Base-by-base conservation (phyloP, 1,139 yeast species). In the Diutina siamensis region DNA sequence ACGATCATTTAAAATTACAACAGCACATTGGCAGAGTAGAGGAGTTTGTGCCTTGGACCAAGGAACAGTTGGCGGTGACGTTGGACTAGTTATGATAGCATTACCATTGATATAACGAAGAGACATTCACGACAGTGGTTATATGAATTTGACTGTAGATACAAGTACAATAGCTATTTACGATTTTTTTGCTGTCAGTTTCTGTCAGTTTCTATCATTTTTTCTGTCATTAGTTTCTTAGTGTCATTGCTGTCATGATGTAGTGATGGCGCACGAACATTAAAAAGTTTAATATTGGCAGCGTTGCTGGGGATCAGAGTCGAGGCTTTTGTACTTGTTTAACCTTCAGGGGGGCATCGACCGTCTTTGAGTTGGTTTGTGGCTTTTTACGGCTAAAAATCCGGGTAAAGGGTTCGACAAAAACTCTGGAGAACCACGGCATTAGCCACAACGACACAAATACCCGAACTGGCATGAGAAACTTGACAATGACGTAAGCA, bases 401-500 rank as follows among this genome's bases (percentile, higher is more conserved):
- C 41, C 64, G 20, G 63, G 59, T 68, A 42, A 75, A 53, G 0
- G 92, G 89, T 46, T 74, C 61, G 1, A 82, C 71, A 46, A 78
- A 63, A 58, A 72, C 72, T 47, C 69, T 62, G 7, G 89, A 85
- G 53, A 83, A 79, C 68, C 72, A 70, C 1, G 94, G 94, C 62
- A 84, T 83, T 41, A 75, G 60, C 44, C 71, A 57, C 45, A 83
- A 60, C 44, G 85, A 78, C 18, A 80, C 49, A 4, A 76, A 64
- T 1, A 83, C 64, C 49, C 94, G 64, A 2, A 80, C 52, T 0
- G 92, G 94, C 53, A 81, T 61, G 51, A 68, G 50, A 48, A 68
- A 67, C 57, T 87, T 89, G 22, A 87, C 92, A 10, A 84, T 64
- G 2, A 86, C 88, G 57, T 83, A 89, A 0, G 97, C 82, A 44